Evolutionary conservation across 1,284 basidiomycete species (phyloP).

Genomic region (Golubevia sp.): DNA sequence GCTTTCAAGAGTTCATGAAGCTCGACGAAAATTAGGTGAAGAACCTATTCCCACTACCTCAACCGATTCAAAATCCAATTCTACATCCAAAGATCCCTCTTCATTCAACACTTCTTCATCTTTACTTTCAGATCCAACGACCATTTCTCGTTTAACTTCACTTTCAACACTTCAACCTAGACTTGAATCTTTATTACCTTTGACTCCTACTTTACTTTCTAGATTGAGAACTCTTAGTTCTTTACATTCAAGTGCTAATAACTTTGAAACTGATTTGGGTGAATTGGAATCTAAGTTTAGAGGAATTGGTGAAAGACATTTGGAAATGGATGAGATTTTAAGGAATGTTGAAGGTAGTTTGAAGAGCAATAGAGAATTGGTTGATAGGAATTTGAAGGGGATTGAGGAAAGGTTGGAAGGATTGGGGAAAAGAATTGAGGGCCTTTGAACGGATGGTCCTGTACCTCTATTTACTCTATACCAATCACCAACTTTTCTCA

Average conservation of each 20-base stretch:
- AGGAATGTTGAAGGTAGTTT: constrained; percentile 65
- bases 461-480: too few relatives aligned
- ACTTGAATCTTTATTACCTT: constrained; percentile 82
- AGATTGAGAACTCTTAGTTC: constrained; percentile 81
- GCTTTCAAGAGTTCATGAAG: constrained; percentile 78
- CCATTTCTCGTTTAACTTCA: constrained; percentile 34
- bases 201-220: constrained; percentile 86
- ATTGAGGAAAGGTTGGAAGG: constrained; percentile 74
- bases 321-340: constrained; percentile 74
- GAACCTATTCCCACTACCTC: constrained; percentile 47
- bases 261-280: constrained; percentile 69
- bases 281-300: constrained; percentile 76
- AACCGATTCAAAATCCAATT: constrained; percentile 62
- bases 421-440: constrained; percentile 72
- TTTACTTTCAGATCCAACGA: constrained; percentile 14
- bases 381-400: constrained; percentile 65
- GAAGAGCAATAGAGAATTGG: constrained; percentile 68
- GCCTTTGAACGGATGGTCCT: too few relatives aligned
- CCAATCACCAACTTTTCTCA: too few relatives aligned
- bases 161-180: constrained; percentile 77
- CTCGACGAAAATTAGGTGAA: constrained; percentile 62
- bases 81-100: constrained; percentile 10
- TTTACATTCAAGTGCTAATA: constrained; percentile 79
- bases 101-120: constrained; percentile 31
- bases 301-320: constrained; percentile 69